Conservation (phyloP, 345 rosid species). For the Linum tenue region DNA sequence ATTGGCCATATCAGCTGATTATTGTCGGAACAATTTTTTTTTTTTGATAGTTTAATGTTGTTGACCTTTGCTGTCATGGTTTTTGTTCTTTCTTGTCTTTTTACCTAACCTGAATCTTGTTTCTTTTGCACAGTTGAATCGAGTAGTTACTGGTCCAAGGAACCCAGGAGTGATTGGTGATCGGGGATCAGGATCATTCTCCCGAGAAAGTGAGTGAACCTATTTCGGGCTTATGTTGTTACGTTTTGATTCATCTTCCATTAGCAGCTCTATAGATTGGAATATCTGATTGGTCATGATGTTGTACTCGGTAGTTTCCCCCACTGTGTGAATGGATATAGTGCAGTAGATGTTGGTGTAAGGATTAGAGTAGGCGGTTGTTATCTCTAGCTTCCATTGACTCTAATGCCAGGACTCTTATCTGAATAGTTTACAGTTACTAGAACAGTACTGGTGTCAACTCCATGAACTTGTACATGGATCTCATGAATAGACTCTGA, state of each 20-base stretch:
- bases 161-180: constrained; percentile 93
- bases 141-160: constrained; percentile 88
- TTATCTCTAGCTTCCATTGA: background rate
- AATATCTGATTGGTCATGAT: background rate
- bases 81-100: background rate
- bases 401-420: too few species aligned
- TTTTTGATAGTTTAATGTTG: too few species aligned
- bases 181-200: constrained; percentile 87
- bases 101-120: background rate
- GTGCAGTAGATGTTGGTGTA: background rate
- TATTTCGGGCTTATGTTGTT: background rate
- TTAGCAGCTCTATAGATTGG: background rate
- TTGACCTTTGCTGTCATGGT: too few species aligned
- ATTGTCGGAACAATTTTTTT: too few species aligned
- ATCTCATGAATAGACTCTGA: too few species aligned
- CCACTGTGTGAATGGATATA: background rate
- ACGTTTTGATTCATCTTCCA: background rate
- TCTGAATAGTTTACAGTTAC: too few species aligned
- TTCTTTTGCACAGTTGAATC: constrained; percentile 53
- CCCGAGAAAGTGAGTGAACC: constrained; percentile 87
- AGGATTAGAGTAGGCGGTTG: background rate
- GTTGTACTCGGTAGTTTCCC: too few species aligned
- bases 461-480: background rate
- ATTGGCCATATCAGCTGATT: too few species aligned
- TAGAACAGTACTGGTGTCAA: too few species aligned